Percentiles rank a stretch among this genome's conserved stretches.
Conservation (phyloP, 2,329 filamentous ascomycete genomes). For the Hypoxylon sp. region DNA sequence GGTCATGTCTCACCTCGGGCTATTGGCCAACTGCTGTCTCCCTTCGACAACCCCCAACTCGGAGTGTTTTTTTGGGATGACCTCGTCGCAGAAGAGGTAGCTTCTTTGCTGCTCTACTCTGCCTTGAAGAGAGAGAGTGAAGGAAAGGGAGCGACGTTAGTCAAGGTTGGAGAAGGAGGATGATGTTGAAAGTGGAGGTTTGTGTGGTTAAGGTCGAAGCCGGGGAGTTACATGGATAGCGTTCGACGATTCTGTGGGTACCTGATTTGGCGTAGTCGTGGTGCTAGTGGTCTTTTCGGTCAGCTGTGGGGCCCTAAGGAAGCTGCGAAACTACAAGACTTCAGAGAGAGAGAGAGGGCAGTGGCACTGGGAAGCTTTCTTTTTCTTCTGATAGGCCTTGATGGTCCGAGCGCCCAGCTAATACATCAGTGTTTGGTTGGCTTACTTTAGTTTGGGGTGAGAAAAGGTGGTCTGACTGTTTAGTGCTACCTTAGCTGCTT, state of each 20-base stretch:
- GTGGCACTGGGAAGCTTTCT: no score
- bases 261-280: conserved; percentile 12
- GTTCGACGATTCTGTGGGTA: conserved; percentile 21
- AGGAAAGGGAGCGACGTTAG: conserved; percentile 27
- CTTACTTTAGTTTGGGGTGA: no score
- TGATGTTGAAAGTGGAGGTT: conserved; percentile 36
- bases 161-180: conserved; percentile 24
- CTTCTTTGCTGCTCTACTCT: conserved; percentile 26
- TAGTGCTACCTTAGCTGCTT: no score
- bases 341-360: no score
- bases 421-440: no score
- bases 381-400: conserved; percentile 16
- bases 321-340: no score
- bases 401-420: conserved; percentile 31
- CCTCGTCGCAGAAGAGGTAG: conserved; percentile 30
- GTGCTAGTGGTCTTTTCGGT: conserved; percentile 34
- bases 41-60: conserved; percentile 37
- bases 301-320: conserved; percentile 30
- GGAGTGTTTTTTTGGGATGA: conserved; percentile 16
- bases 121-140: not conserved
- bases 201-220: conserved; percentile 30
- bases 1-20: conserved; percentile 44
- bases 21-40: conserved; percentile 26
- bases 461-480: conserved; percentile 29
- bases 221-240: conserved; percentile 32